Base-by-base conservation (phyloP, 2,329 filamentous ascomycete species). In the Arthrinium phaeospermum region DNA sequence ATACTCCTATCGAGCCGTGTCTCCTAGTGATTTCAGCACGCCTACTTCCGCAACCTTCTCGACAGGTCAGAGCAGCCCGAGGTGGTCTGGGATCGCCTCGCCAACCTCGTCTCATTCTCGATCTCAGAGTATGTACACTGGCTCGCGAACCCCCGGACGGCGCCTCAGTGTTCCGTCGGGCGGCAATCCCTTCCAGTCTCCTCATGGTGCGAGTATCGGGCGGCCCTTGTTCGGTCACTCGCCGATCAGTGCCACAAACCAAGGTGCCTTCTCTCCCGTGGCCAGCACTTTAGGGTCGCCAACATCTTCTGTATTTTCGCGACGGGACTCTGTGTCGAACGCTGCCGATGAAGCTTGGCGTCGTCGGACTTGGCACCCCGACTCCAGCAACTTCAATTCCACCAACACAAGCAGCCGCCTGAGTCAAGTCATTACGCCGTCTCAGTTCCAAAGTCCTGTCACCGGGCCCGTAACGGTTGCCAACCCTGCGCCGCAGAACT, bases 311-410 rank as follows among this genome's bases (percentile, higher is more conserved):
- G 85, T 86, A 10, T 92, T 90, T 82, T 87, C 89, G 5, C 85
- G 92, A 44, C 87, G 92, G 57, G 93, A 95, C 53, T 93, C 93
- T 0, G 85, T 85, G 3, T 84, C 88, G 12, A 90, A 87, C 70
- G 85, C 86, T 27, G 84, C 89, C 0, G 94, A 97, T 74, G 91
- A 94, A 57, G 93, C 94, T 71, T 94, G 91, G 89, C 91, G 95
- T 75, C 88, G 95, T 74, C 90, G 95, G 70, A 98, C 95, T 3
- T 98, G 95, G 95, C 95, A 98, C 82, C 94, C 94, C 0, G 93
- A 94, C 74, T 93, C 91, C 73, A 87, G 89, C 22, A 88, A 88
- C 74, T 91, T 90, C 74, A 87, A 87, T 73, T 85, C 91, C 45
- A 90, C 73, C 37, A 77, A 91, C 68, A 88, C 89, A 22, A 93